These are phyloP conservation scores for Achlya hypogyna DNA, from an alignment of 352 stramenopile species.

Conservation along the genomic window DNA sequence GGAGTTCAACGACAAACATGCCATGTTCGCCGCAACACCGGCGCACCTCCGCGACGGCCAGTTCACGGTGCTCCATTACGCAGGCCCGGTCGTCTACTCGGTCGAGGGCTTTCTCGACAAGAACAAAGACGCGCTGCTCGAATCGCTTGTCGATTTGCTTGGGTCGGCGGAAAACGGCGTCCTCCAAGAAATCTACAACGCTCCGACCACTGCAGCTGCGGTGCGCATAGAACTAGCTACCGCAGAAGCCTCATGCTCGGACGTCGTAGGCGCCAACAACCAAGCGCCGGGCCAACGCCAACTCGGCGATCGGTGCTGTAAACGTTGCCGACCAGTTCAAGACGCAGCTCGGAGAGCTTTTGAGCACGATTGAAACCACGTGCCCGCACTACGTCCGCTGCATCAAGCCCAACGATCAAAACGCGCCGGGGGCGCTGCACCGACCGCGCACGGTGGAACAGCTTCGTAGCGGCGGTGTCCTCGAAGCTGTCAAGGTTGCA, in stretches of 20 bases:
- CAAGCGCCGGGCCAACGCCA: constrained; percentile 18
- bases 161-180: background rate
- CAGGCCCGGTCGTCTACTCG: constrained; percentile 69
- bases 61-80: constrained; percentile 84
- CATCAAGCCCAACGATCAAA: constrained; percentile 96
- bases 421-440: constrained; percentile 64
- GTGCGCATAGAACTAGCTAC: too few relatives aligned
- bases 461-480: constrained; percentile 72
- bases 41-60: constrained; percentile 46
- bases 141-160: constrained; percentile 23
- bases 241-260: too few relatives aligned
- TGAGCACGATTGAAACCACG: constrained; percentile 89
- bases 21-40: constrained; percentile 34
- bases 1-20: constrained; percentile 52
- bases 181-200: constrained; percentile 8
- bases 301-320: constrained; percentile 52
- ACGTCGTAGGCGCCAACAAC: background rate
- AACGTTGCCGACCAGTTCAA: constrained; percentile 90
- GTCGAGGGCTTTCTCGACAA: constrained; percentile 80
- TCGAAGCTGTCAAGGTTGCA: constrained; percentile 81
- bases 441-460: constrained; percentile 69
- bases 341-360: constrained; percentile 89
- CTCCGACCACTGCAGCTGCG: background rate
- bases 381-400: constrained; percentile 97
- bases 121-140: constrained; percentile 85